Conservation (phyloP, 75 land plant species). For the Sequoia sempervirens region DNA sequence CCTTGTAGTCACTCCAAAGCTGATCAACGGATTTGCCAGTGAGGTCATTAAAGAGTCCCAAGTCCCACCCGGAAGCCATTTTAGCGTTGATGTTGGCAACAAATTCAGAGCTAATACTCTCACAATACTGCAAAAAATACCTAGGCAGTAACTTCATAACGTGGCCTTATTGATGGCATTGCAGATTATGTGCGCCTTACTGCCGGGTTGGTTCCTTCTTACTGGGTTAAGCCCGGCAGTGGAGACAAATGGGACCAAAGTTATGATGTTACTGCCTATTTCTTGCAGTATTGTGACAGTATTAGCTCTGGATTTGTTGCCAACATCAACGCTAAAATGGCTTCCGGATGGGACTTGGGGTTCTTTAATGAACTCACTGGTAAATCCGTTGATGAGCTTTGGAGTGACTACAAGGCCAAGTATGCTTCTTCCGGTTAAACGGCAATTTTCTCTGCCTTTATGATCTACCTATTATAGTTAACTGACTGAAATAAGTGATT, state of each 20-base stretch:
- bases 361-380: constrained; percentile 56
- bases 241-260: constrained; percentile 63
- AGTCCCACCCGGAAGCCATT: no score
- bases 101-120: no score
- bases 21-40: no score
- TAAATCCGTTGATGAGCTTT: constrained; percentile 55
- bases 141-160: no score
- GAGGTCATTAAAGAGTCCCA: no score
- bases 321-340: constrained; percentile 56
- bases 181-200: constrained; percentile 52
- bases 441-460: no score
- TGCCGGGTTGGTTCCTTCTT: constrained; percentile 33
- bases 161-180: constrained; percentile 48
- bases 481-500: no score
- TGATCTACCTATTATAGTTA: no score
- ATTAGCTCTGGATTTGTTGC: constrained; percentile 62
- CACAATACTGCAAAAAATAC: no score
- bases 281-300: constrained; percentile 32
- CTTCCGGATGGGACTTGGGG: constrained; percentile 30
- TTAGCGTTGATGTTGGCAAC: no score
- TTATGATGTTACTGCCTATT: constrained; percentile 60
- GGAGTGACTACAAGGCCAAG: constrained; percentile 61
- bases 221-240: constrained; percentile 51
- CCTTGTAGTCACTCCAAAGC: no score
- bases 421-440: not conserved